phyloP scores from a whole-genome alignment of 2,329 filamentous ascomycete species.

The Orbilia blumenaviensis region DNA sequence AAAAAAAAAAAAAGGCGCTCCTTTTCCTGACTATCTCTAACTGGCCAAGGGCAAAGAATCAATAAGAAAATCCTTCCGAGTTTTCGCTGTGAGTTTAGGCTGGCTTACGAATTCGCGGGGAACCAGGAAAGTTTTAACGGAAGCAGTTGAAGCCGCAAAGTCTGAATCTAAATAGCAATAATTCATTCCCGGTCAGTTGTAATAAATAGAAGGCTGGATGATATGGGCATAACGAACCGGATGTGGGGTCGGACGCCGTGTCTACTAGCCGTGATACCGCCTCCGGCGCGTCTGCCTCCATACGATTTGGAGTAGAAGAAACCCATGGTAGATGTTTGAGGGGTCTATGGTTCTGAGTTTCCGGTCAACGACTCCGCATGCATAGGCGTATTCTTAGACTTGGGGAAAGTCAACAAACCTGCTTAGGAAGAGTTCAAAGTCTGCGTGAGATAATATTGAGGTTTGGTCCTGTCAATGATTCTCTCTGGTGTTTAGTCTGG shows the following conservation, averaged over 20 bases:
- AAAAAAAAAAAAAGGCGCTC: neutral
- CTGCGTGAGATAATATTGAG: neutral
- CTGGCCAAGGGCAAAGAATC: neutral
- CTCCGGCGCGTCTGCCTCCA: slow-evolving; percentile 56
- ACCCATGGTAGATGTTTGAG: slow-evolving; percentile 39
- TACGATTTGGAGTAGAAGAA: slow-evolving; percentile 56
- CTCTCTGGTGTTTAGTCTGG: neutral
- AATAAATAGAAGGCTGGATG: neutral
- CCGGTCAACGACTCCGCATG: neutral
- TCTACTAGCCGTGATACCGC: slow-evolving; percentile 55
- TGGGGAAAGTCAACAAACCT: too few species aligned
- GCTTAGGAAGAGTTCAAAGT: too few species aligned
- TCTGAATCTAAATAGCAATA: slow-evolving; percentile 48
- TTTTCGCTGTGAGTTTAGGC: neutral
- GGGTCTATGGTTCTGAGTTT: slow-evolving; percentile 25
- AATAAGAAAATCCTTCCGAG: slow-evolving; percentile 4
- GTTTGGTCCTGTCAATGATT: neutral
- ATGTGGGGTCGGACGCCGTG: slow-evolving; percentile 55
- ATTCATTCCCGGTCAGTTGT: slow-evolving; percentile 1
- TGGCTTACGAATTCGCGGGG: slow-evolving; percentile 2
- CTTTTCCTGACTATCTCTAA: neutral
- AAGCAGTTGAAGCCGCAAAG: slow-evolving; percentile 58
- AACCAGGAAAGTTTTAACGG: slow-evolving; percentile 42
- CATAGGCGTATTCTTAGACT: too few species aligned
- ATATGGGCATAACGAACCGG: slow-evolving; percentile 33